Evolutionary conservation across 2,329 filamentous ascomycete genomes (phyloP), one percentile per base, ranked within the genome.

Genomic region (Diplodia intermedia): DNA sequence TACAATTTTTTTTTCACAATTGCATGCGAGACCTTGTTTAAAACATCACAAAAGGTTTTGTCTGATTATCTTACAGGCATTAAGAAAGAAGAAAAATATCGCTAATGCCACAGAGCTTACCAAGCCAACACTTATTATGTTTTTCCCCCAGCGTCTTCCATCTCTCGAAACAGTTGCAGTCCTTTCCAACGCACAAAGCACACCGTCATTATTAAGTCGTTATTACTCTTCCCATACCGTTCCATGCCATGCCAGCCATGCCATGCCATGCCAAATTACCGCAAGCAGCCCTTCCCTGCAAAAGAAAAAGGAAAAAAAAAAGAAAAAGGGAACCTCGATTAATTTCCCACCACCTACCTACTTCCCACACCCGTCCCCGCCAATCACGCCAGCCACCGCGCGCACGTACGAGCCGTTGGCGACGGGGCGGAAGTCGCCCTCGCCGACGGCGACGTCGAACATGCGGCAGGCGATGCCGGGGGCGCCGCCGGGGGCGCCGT

Each of bases 381-480:
- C 54, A 23, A 67, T 53, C 8, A 52, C 47, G 18, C 43, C 65
- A 20, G 65, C 65, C 65, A 67, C 49, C 6, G 65, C 47, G 47
- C 55, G 15, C 26, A 29, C 43, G 7, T 67, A 67, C 4, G 26
- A 36, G 29, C 65, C 65, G 23, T 61, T 61, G 7, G 14, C 18
- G 7, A 61, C 55, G 14, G 1, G 2, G 20, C 2, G 47, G 12
- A 67, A 49, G 12, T 52, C 47, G 8, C 5, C 31, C 3, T 26
- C 23, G 3, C 0, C 18, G 18, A 67, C 14, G 7, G n/a, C 31
- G 1, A 60, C 54, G 8, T 54, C 55, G 47, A 20, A 67, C 65
- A 67, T 67, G n/a, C 56, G 43, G 31, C 65, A 67, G 23, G 15
- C 56, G 47, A 67, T 61, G 49, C 65, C 53, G n/a, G 49, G 65